Evolutionary conservation across 2,329 filamentous ascomycete genomes (phyloP).

Genomic region (Aspergillus terreus): DNA sequence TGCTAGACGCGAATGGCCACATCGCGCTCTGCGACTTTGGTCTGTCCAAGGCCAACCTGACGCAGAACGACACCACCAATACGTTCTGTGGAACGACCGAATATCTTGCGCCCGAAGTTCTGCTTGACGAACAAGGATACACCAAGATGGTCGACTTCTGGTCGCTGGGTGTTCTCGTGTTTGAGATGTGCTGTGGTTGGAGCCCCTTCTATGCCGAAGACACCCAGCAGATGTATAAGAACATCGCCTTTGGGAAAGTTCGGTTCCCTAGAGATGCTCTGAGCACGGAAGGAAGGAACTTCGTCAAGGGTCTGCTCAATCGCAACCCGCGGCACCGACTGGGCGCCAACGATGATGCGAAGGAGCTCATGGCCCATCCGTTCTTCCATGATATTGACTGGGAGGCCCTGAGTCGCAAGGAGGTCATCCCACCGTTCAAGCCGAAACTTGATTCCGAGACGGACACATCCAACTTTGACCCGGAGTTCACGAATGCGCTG

Average conservation of each 20-base stretch:
- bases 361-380: conserved; percentile 87
- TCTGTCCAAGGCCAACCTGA: conserved; percentile 93
- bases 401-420: conserved; percentile 81
- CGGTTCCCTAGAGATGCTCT: conserved; percentile 92
- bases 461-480: conserved; percentile 97
- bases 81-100: conserved; percentile 98
- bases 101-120: conserved; percentile 91
- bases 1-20: conserved; percentile 94
- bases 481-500: conserved; percentile 93
- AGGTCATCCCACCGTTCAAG: conserved; percentile 95
- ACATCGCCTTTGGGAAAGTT: conserved; percentile 98
- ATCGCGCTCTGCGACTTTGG: conserved; percentile 98
- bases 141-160: conserved; percentile 99
- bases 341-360: conserved; percentile 84
- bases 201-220: conserved; percentile 98
- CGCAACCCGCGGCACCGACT: conserved; percentile 94
- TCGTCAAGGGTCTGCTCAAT: conserved; percentile 95
- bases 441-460: conserved; percentile 93
- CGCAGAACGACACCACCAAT: conserved; percentile 96
- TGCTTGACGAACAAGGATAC: conserved; percentile 94
- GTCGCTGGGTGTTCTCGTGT: conserved; percentile 95
- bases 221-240: conserved; percentile 99
- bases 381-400: conserved; percentile 96
- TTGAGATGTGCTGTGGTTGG: conserved; percentile 99
- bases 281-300: conserved; percentile 91